A percentile compares a stretch with the other conserved stretches of the same genome.
These are phyloP conservation scores for Podospora bellae-mahoneyi DNA, from an alignment of 495 filamentous ascomycete genomes.

Conservation along the genomic window DNA sequence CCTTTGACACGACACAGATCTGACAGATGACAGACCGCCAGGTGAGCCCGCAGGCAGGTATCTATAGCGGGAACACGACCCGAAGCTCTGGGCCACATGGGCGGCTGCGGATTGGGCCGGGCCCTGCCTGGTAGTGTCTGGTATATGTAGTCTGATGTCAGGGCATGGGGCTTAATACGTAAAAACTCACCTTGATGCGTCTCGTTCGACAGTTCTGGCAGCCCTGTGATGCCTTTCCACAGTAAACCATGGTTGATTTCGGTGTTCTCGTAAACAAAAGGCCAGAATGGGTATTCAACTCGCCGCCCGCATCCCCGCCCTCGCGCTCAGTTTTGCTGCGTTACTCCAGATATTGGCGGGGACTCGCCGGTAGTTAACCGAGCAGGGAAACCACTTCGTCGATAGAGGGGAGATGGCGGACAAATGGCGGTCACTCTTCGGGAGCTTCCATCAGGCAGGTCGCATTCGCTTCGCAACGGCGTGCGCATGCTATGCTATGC, in stretches of 20 bases:
- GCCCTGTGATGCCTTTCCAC: constrained; percentile 65
- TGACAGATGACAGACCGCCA: background rate
- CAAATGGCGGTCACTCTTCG: constrained; percentile 17
- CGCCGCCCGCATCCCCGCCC: constrained; percentile 18
- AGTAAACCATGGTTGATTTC: constrained; percentile 58
- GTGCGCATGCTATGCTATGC: constrained; percentile 4
- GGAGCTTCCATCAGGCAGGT: constrained; percentile 5
- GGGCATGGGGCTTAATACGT: background rate
- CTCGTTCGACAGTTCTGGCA: constrained; percentile 63
- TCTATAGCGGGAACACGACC: constrained; percentile 19
- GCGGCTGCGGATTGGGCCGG: background rate
- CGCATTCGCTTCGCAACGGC: constrained; percentile 17
- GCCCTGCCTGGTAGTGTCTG: background rate
- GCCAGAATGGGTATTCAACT: constrained; percentile 21
- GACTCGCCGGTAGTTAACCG: constrained; percentile 24
- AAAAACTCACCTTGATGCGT: constrained; percentile 56
- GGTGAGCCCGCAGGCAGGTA: background rate
- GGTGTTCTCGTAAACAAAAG: background rate
- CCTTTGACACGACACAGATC: background rate
- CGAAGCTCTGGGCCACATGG: constrained; percentile 4
- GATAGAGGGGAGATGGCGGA: constrained; percentile 20
- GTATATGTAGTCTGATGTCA: background rate
- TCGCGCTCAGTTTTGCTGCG: constrained; percentile 6
- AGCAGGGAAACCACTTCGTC: constrained; percentile 34
- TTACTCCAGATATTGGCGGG: constrained; percentile 18